Conservation (phyloP, 208 protist genomes). For the Novymonas esmeraldas region DNA sequence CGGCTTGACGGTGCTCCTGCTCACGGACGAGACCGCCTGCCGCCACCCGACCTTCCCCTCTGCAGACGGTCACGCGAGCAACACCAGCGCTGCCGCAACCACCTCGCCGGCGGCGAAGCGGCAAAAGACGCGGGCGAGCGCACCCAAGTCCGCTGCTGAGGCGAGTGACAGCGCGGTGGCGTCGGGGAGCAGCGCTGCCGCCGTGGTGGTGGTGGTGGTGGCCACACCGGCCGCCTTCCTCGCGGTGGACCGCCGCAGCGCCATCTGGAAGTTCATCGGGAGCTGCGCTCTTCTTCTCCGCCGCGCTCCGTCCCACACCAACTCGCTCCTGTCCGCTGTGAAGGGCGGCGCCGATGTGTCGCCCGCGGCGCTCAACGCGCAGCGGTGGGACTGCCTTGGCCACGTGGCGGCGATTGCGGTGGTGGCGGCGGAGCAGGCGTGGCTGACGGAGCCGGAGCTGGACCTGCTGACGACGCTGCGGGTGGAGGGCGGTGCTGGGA, state of each 20-base stretch:
- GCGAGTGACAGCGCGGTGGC: too few relatives aligned
- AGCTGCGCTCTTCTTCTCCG: conserved; percentile 34
- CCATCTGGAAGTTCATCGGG: conserved; percentile 74
- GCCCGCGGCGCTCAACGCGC: conserved; percentile 21
- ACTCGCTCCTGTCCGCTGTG: conserved; percentile 10
- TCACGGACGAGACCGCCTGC: conserved; percentile 14
- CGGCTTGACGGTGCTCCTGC: conserved; percentile 29
- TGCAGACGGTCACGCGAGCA: neutral
- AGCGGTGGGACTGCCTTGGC: conserved; percentile 65
- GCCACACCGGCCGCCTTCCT: conserved; percentile 52
- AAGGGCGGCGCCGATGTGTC: neutral
- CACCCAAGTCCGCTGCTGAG: too few relatives aligned
- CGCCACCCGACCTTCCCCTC: conserved; percentile 26
- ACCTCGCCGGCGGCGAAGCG: neutral
- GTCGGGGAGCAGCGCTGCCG: too few relatives aligned
- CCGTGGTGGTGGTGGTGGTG: conserved; percentile 39
- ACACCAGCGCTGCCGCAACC: neutral
- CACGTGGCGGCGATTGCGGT: conserved; percentile 47
- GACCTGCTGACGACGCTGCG: conserved; percentile 22
- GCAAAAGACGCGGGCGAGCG: neutral
- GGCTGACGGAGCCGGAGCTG: conserved; percentile 22
- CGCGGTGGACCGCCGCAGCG: conserved; percentile 55
- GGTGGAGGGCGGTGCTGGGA: conserved; percentile 1
- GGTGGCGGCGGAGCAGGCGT: conserved; percentile 21
- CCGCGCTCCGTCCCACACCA: neutral